These are phyloP conservation scores for Trichophyton simii DNA, from an alignment of 2,329 filamentous ascomycete genomes.

Conservation along the genomic window DNA sequence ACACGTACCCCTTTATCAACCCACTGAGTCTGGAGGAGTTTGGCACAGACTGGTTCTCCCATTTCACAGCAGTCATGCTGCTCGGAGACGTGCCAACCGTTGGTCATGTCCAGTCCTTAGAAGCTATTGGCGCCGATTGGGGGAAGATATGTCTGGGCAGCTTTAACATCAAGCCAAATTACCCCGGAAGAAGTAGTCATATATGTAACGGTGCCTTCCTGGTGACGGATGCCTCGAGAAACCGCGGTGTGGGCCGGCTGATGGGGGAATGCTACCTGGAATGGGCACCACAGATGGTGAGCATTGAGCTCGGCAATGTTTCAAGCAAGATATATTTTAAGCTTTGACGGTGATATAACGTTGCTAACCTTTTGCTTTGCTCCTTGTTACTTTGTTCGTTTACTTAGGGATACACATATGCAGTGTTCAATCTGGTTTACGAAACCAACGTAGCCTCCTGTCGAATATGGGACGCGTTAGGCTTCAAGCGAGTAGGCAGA, in stretches of 20 bases:
- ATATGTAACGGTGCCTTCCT: conserved; percentile 68
- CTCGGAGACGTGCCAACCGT: conserved; percentile 58
- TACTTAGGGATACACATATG: conserved; percentile 67
- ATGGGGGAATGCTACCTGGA: conserved; percentile 68
- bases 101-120: conserved; percentile 40
- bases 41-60: conserved; percentile 77
- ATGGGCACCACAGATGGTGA: conserved; percentile 54
- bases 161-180: conserved; percentile 92
- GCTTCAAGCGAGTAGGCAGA: conserved; percentile 82
- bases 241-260: conserved; percentile 59
- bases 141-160: conserved; percentile 69
- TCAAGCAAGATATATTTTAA: background rate
- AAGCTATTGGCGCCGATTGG: conserved; percentile 56
- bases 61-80: conserved; percentile 80
- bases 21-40: conserved; percentile 62
- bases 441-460: conserved; percentile 86
- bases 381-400: conserved; percentile 4
- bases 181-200: conserved; percentile 79
- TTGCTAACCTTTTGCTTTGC: conserved; percentile 19
- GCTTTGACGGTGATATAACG: background rate
- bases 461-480: conserved; percentile 81
- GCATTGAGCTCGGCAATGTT: background rate
- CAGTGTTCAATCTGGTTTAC: conserved; percentile 88
- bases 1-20: conserved; percentile 82
- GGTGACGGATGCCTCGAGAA: conserved; percentile 59